Percentiles rank a stretch among this genome's conserved stretches.
phyloP scores from a whole-genome alignment of 148 eudicot genomes.

The Cornus suecica region DNA sequence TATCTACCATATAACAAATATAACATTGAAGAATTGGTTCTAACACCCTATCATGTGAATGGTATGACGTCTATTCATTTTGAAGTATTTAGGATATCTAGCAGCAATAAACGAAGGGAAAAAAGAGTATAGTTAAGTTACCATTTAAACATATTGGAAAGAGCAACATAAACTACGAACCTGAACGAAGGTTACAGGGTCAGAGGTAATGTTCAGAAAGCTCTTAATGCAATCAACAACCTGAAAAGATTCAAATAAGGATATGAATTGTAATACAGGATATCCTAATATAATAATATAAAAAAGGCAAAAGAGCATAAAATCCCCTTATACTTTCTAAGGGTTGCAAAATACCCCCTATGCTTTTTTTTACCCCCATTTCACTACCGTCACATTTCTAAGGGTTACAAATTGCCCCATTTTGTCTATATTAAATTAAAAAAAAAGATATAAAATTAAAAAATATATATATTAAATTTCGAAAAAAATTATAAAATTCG shows the following conservation, averaged over 20 bases:
- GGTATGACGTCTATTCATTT: not conserved
- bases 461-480: no score
- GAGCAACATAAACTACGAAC: constrained; percentile 19
- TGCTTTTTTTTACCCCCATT: no score
- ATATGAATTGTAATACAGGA: not conserved
- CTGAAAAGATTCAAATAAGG: constrained; percentile 20
- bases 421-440: no score
- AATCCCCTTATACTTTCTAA: no score
- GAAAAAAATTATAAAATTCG: no score
- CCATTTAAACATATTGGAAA: not conserved
- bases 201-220: constrained; percentile 38
- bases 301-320: no score
- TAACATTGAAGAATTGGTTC: not conserved
- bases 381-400: no score
- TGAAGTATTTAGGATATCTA: not conserved
- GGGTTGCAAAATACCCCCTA: no score
- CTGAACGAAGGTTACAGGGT: constrained; percentile 55
- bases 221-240: constrained; percentile 44
- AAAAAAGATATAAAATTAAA: no score
- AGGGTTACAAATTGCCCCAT: no score
- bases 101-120: not conserved
- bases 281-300: no score
- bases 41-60: not conserved
- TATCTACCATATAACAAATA: not conserved
- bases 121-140: not conserved